Base-by-base conservation (phyloP, 805 yeast species). In the Komagataella mondaviorum region DNA sequence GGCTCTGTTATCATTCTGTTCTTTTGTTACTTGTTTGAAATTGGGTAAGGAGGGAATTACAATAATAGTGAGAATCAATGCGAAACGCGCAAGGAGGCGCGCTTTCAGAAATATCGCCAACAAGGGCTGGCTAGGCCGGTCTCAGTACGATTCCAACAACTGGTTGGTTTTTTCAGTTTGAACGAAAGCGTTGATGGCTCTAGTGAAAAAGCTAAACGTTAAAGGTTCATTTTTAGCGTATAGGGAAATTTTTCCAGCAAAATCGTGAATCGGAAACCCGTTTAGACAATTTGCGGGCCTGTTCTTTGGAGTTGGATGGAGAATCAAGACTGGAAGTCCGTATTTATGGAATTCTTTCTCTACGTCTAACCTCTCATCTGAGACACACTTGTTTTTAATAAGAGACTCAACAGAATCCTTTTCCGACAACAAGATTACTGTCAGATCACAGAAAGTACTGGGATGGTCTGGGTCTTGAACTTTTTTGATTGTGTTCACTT, bases 251-350 rank as follows among this genome's bases (percentile, higher is more conserved):
- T 48, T 43, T 16, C 50, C 52, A 5, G 50, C 55, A 6, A 52
- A 49, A 23, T 51, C 53, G 50, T 53, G 55, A 39, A 55, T 44
- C 1, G 62, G 62, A 6, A 57, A 56, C 22, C 62, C 62, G n/a
- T 48, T 48, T 4, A 60, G 45, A 16, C 54, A 49, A 8, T 54
- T 50, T 10, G 52, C 53, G 43, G 55, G 53, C 1, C 55, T 49
- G 20, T 57, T 51, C 14, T 49, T 45, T 17, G 56, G 52, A 6
- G 57, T 52, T 48, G 56, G 53, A 44, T 57, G 54, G 23, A 59
- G n/a, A n/a, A 58, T 53, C 44, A 60, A 48, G 8, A 56, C 57
- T 4, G 60, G 60, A 3, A 57, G 30, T 4, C 53, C 56, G n/a
- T 54, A 46, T 2, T 48, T 51, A 6, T 47, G 50, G 6, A 59